Evolutionary conservation across 2,329 filamentous ascomycete species (phyloP).

Genomic region (Aspergillus luchuensis): DNA sequence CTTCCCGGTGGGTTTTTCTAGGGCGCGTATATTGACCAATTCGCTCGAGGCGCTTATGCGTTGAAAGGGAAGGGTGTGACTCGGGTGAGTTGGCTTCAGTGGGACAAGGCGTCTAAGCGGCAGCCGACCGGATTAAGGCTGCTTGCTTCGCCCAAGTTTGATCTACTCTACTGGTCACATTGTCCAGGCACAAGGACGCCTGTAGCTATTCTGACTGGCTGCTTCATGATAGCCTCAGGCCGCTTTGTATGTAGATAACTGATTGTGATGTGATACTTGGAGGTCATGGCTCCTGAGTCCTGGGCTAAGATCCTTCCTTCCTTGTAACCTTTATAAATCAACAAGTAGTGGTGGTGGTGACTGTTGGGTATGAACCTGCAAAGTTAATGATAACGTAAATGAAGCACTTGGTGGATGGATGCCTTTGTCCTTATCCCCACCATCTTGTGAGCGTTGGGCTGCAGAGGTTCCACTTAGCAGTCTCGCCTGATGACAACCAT

Average conservation of each 20-base stretch:
- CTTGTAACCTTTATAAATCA: too few relatives aligned
- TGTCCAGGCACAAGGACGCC: background rate
- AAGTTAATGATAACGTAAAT: background rate
- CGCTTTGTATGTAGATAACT: slow-evolving; percentile 1
- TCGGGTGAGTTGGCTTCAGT: slow-evolving; percentile 22
- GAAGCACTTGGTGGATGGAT: slow-evolving; percentile 7
- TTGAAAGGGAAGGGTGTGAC: slow-evolving; percentile 13
- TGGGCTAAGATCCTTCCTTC: background rate
- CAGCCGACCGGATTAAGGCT: slow-evolving; percentile 17
- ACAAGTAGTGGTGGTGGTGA: too few relatives aligned
- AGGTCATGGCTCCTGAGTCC: background rate
- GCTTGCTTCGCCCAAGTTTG: slow-evolving; percentile 2
- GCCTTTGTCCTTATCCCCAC: slow-evolving; percentile 7
- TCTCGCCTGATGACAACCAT: slow-evolving; percentile 12
- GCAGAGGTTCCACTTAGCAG: slow-evolving; percentile 10
- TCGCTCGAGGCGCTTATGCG: slow-evolving; percentile 13
- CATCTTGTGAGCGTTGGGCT: slow-evolving; percentile 13
- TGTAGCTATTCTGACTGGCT: slow-evolving; percentile 11
- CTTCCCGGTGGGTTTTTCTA: background rate
- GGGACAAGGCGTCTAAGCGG: slow-evolving; percentile 15
- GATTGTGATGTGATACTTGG: slow-evolving; percentile 1
- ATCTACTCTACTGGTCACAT: slow-evolving; percentile 3
- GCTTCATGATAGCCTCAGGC: slow-evolving; percentile 19
- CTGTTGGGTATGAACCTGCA: slow-evolving; percentile 2
- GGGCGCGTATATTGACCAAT: slow-evolving; percentile 10